Evolutionary conservation across 495 filamentous ascomycete genomes (phyloP).

Genomic region (Extremus antarcticus): DNA sequence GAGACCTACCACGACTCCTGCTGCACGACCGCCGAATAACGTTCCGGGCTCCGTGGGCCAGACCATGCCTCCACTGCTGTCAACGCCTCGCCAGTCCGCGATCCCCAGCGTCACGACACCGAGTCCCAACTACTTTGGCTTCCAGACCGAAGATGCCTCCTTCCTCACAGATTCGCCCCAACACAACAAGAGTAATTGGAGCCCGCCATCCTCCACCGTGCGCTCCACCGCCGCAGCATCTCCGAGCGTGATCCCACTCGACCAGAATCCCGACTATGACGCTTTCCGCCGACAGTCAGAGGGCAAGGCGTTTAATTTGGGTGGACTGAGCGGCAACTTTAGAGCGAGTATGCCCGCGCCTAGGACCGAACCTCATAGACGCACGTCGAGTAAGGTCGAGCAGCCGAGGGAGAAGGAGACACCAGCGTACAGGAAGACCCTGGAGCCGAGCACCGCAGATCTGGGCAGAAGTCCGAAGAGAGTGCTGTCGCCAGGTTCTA

Average conservation of each 20-base stretch:
- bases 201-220: constrained; percentile 53
- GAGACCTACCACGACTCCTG: not conserved
- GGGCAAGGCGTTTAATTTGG: constrained; percentile 46
- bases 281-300: constrained; percentile 62
- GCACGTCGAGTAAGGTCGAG: not conserved
- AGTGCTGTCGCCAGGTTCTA: constrained; percentile 24
- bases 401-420: not conserved
- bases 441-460: constrained; percentile 10
- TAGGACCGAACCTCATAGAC: not conserved
- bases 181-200: constrained; percentile 56
- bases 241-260: constrained; percentile 55
- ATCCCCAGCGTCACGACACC: constrained; percentile 4
- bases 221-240: constrained; percentile 57
- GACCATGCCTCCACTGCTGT: constrained; percentile 1
- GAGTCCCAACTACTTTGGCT: constrained; percentile 21
- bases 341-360: constrained; percentile 8
- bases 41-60: not conserved
- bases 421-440: constrained; percentile 3
- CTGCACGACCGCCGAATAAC: not conserved
- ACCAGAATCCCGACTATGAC: constrained; percentile 68
- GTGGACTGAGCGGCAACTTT: constrained; percentile 25
- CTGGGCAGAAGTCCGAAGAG: constrained; percentile 20
- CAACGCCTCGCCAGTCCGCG: not conserved
- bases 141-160: constrained; percentile 6
- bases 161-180: constrained; percentile 28